Conservation (phyloP, 2,329 filamentous ascomycete genomes). For the Claviceps sorghi region DNA sequence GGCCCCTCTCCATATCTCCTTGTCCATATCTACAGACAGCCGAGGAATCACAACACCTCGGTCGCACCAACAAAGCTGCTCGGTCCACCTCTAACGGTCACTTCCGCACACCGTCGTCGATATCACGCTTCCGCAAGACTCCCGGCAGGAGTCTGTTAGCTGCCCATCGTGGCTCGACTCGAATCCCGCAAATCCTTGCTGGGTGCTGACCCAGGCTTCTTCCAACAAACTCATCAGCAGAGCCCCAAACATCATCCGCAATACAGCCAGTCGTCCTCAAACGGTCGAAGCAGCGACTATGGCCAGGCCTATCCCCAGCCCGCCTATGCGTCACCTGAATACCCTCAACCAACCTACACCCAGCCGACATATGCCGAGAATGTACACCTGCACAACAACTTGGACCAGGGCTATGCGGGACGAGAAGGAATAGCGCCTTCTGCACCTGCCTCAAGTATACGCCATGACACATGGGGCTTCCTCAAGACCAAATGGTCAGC, state of each 20-base stretch:
- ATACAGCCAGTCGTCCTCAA: slow-evolving; percentile 11
- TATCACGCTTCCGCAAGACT: slow-evolving; percentile 12
- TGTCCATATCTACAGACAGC: background rate
- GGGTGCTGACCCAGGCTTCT: slow-evolving; percentile 23
- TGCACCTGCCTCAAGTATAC: slow-evolving; percentile 17
- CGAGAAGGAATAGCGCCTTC: slow-evolving; percentile 23
- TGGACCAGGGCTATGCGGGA: slow-evolving; percentile 23
- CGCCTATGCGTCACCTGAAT: slow-evolving; percentile 16
- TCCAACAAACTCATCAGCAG: slow-evolving; percentile 17
- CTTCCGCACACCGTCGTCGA: background rate
- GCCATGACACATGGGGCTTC: slow-evolving; percentile 43
- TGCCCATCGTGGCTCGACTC: slow-evolving; percentile 25
- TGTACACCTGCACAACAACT: slow-evolving; percentile 16
- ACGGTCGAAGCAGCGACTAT: slow-evolving; percentile 13
- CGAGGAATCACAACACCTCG: background rate
- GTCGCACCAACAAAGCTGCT: background rate
- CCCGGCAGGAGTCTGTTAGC: slow-evolving; percentile 21
- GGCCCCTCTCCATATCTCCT: background rate
- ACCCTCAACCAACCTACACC: slow-evolving; percentile 12
- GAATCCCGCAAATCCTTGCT: slow-evolving; percentile 27
- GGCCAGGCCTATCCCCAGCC: slow-evolving; percentile 20
- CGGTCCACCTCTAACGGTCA: background rate
- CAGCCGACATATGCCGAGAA: slow-evolving; percentile 17
- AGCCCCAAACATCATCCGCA: slow-evolving; percentile 12
- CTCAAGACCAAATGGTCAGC: slow-evolving; percentile 81